Percentiles rank a stretch among this genome's conserved stretches.
Conservation (phyloP, 768 basidiomycete species). For the Cystobasidium onofrii region DNA sequence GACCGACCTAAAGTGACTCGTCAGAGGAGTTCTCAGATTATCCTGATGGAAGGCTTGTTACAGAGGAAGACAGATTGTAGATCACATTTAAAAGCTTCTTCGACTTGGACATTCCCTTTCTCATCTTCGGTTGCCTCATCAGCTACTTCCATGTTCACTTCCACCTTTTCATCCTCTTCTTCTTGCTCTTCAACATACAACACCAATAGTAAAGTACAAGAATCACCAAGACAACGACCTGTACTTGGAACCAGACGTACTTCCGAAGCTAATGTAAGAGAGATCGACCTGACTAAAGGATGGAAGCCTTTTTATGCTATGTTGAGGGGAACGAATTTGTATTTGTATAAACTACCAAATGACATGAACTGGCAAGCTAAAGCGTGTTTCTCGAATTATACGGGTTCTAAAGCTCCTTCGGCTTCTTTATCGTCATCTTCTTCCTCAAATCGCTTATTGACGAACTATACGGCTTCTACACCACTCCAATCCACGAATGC, state of each 20-base stretch:
- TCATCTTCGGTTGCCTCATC: neutral
- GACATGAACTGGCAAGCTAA: constrained; percentile 61
- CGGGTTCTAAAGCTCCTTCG: constrained; percentile 46
- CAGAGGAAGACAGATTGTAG: constrained; percentile 50
- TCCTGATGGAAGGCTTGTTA: constrained; percentile 66
- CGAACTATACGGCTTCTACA: neutral
- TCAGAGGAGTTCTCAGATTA: constrained; percentile 58
- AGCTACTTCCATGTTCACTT: constrained; percentile 43
- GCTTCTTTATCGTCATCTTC: neutral
- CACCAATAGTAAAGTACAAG: too few species aligned
- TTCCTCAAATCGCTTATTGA: neutral
- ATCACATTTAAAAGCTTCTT: constrained; percentile 4
- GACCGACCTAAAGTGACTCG: neutral
- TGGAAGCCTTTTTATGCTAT: constrained; percentile 85
- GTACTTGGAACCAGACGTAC: neutral
- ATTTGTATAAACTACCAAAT: constrained; percentile 74
- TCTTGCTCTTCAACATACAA: too few species aligned
- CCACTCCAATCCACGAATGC: constrained; percentile 53
- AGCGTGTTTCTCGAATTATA: constrained; percentile 62
- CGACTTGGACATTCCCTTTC: constrained; percentile 14
- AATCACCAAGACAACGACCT: neutral
- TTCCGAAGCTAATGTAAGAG: neutral
- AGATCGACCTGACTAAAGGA: constrained; percentile 52
- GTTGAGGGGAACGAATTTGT: constrained; percentile 72
- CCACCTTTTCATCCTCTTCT: constrained; percentile 44